These are phyloP conservation scores for Hanseniaspora taiwanica DNA, from an alignment of 805 yeast species.

Conservation along the genomic window DNA sequence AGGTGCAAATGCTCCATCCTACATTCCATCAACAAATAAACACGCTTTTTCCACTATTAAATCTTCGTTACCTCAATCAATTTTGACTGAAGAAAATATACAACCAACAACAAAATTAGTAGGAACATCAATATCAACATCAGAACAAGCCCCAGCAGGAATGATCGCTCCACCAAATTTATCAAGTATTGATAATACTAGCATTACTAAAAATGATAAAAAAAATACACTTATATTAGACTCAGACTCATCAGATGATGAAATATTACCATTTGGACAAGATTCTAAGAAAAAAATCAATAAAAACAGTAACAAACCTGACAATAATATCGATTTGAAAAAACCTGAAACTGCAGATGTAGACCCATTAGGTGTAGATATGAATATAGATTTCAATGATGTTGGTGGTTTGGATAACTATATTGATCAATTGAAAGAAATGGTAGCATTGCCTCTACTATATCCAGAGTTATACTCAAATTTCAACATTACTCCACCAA, in stretches of 20 bases:
- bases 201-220: constrained; percentile 9
- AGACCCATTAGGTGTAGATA: constrained; percentile 86
- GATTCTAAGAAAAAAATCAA: constrained; percentile 20
- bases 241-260: constrained; percentile 55
- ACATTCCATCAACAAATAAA: constrained; percentile 12
- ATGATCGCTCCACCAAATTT: too few species aligned
- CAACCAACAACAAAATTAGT: constrained; percentile 7
- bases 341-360: constrained; percentile 67
- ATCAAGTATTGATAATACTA: too few species aligned
- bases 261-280: constrained; percentile 35
- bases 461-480: constrained; percentile 89
- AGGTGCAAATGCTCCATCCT: constrained; percentile 18
- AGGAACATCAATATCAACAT: constrained; percentile 11
- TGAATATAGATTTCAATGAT: constrained; percentile 69
- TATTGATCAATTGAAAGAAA: constrained; percentile 85
- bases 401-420: constrained; percentile 90
- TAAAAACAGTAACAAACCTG: too few species aligned
- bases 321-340: constrained; percentile 14
- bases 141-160: too few species aligned
- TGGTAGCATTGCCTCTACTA: constrained; percentile 85
- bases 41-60: too few species aligned
- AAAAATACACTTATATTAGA: constrained; percentile 26
- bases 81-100: too few species aligned
- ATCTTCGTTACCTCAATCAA: too few species aligned
- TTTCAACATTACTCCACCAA: constrained; percentile 87